Evolutionary conservation across 257 asterid genomes (phyloP).

Genomic region (Buddleja alternifolia): DNA sequence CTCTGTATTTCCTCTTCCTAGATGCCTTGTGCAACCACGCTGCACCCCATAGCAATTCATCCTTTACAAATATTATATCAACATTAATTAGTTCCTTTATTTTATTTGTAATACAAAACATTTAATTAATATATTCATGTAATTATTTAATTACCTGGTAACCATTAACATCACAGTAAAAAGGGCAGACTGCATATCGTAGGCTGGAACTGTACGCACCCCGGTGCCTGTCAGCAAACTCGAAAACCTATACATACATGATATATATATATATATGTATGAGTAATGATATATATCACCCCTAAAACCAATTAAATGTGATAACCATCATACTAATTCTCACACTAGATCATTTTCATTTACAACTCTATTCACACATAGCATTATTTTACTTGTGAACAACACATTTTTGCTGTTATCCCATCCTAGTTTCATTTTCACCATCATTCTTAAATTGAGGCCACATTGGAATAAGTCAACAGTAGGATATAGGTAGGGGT

Average conservation of each 20-base stretch:
- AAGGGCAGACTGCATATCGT: conserved; percentile 76
- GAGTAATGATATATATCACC: no score
- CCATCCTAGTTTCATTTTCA: not conserved
- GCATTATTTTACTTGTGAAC: no score
- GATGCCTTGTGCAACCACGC: conserved; percentile 98
- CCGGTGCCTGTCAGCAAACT: conserved; percentile 86
- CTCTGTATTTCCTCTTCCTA: conserved; percentile 62
- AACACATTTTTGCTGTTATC: not conserved
- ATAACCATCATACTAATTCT: no score
- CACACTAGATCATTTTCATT: no score
- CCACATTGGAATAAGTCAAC: conserved; percentile 5
- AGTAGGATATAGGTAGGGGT: not conserved
- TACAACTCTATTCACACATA: no score
- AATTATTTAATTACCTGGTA: conserved; percentile 56
- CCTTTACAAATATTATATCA: conserved; percentile 34
- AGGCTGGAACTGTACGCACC: conserved; percentile 87
- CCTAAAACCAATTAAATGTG: no score
- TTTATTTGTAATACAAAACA: no score
- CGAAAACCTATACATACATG: conserved; percentile 86
- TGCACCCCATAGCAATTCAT: conserved; percentile 88
- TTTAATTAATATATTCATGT: no score
- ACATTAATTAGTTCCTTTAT: not conserved
- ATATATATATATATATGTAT: conserved; percentile 16
- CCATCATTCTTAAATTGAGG: not conserved
- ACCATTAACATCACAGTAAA: conserved; percentile 84